Conservation (phyloP, 2,329 filamentous ascomycete genomes). For the Diaporthe sp. region DNA sequence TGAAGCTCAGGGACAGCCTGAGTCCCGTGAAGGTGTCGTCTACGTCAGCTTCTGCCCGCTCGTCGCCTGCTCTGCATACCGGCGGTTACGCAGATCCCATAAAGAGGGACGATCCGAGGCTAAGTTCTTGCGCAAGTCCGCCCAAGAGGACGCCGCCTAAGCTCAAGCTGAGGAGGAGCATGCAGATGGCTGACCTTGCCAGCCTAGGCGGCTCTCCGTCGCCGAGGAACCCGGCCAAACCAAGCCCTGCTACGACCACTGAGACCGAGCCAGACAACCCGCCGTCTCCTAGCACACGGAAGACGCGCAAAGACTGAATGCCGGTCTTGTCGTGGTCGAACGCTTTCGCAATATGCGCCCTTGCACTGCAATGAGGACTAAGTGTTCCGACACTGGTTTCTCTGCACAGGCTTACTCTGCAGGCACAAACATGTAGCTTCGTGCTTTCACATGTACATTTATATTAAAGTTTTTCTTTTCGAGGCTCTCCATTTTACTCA, state of each 20-base stretch:
- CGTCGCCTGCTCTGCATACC: not conserved
- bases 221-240: not conserved
- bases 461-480: not conserved
- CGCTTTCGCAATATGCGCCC: too few species aligned
- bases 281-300: not conserved
- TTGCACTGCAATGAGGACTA: not conserved
- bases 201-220: not conserved
- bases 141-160: conserved; percentile 33
- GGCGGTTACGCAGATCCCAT: too few species aligned
- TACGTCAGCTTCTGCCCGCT: not conserved
- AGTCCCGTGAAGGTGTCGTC: not conserved
- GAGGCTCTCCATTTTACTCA: not conserved
- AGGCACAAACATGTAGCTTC: not conserved
- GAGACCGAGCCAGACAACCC: not conserved
- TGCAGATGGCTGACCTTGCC: not conserved
- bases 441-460: conserved; percentile 12
- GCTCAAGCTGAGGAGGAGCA: conserved; percentile 37
- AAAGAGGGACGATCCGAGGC: not conserved
- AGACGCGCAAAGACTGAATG: not conserved
- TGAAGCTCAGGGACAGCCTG: conserved; percentile 18
- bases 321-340: not conserved
- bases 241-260: not conserved
- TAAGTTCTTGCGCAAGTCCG: conserved; percentile 12
- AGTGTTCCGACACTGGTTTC: not conserved
- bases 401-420: not conserved